Conservation (phyloP, 208 protist species). For the Trypanosoma boissoni region DNA sequence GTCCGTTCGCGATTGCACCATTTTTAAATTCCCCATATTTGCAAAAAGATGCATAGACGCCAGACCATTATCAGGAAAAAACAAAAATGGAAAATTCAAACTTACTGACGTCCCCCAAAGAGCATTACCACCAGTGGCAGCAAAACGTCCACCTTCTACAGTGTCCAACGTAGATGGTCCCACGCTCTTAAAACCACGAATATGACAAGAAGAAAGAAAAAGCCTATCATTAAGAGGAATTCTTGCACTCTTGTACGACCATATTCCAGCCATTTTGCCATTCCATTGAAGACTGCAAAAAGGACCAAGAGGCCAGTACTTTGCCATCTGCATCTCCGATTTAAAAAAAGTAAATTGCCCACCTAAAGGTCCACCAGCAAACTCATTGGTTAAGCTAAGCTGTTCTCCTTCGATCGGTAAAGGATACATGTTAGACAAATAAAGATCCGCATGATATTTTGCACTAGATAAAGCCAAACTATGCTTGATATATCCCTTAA, state of each 20-base stretch:
- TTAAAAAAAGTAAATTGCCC: slow-evolving; percentile 69
- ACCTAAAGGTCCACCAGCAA: slow-evolving; percentile 55
- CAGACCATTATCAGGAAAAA: slow-evolving; percentile 79
- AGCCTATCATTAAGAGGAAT: slow-evolving; percentile 84
- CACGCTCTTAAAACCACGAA: slow-evolving; percentile 75
- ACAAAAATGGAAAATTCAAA: slow-evolving; percentile 80
- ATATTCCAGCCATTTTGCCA: slow-evolving; percentile 59
- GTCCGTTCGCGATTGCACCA: slow-evolving; percentile 42
- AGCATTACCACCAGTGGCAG: slow-evolving; percentile 79
- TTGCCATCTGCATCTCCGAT: slow-evolving; percentile 62
- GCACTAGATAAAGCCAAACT: slow-evolving; percentile 43
- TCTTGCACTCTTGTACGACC: slow-evolving; percentile 46
- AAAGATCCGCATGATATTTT: slow-evolving; percentile 68
- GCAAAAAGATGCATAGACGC: slow-evolving; percentile 83
- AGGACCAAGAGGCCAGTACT: slow-evolving; percentile 65
- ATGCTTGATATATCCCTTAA: slow-evolving; percentile 75
- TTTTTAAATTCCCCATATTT: slow-evolving; percentile 70
- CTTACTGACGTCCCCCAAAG: slow-evolving; percentile 79
- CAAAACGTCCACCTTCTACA: slow-evolving; percentile 40
- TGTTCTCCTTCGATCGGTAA: slow-evolving; percentile 68
- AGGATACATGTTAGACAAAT: slow-evolving; percentile 81
- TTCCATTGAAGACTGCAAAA: slow-evolving; percentile 80
- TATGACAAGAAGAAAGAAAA: slow-evolving; percentile 74
- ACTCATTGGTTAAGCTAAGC: slow-evolving; percentile 49
- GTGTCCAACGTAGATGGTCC: slow-evolving; percentile 73